Evolutionary conservation across 805 yeast genomes (phyloP), one percentile per base, ranked within the genome.

Genomic region (Pichia phayaonensis): DNA sequence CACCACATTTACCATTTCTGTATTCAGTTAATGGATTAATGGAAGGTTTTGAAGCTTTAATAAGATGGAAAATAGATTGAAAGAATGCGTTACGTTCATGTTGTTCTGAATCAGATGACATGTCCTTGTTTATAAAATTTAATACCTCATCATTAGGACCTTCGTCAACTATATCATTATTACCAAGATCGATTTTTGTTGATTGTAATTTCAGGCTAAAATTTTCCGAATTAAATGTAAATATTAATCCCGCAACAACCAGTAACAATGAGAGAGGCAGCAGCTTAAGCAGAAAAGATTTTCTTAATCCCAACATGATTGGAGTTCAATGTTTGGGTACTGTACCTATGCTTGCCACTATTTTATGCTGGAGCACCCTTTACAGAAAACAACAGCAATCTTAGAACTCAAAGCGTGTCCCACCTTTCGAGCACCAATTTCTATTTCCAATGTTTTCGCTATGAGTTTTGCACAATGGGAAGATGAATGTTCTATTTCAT

Each of bases 361-460:
- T 8, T 5, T 39, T 12, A 11, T 13, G 4, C 22, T 22, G 5
- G 24, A 20, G 29, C 45, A 43, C 11, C 18, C 8, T 13, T 3
- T 5, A 15, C 45, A 43, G 21, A 29, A 43, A 1, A 73, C 67
- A 47, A 78, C 77, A 55, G 71, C 80, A 8, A 84, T 64, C 48
- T 71, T 75, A 44, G 70, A 71, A 67, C 83, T 81, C 18, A 79
- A 58, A 1, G 70, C 73, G 47, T 72, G 72, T 3, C 80, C 78
- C 23, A 83, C 74, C 48, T 74, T 77, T 52, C 79, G 76, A 42
- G 74, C 70, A 1, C 82, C 77, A 10, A 81, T 66, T 51, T 77
- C 75, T 44, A 66, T 59, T 49, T 64, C 64, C 48, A 77, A 20
- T 50, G n/a, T 12, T 18, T 22, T 38, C 22, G 24, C 18, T n/a